Conservation (phyloP, 1,139 yeast species). For the Suhomyces wounanorum region DNA sequence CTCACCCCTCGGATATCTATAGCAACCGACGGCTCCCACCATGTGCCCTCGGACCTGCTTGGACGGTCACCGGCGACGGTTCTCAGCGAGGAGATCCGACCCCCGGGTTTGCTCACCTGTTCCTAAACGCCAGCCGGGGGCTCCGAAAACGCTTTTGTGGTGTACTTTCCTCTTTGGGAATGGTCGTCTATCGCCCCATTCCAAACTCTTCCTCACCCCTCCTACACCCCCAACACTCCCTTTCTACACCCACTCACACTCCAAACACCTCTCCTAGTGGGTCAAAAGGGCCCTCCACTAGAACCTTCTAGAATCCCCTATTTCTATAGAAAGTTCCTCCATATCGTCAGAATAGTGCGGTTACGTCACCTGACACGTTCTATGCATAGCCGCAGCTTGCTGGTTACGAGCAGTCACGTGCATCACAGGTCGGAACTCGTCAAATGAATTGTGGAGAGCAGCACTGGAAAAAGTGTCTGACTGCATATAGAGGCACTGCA, state of each 20-base stretch:
- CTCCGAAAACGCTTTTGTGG: background rate
- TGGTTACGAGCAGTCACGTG: slow-evolving; percentile 1
- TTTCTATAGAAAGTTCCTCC: background rate
- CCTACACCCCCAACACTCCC: background rate
- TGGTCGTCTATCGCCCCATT: background rate
- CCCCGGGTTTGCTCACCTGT: background rate
- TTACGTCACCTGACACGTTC: slow-evolving; percentile 5
- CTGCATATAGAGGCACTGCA: too few relatives aligned
- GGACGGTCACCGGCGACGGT: too few relatives aligned
- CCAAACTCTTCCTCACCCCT: background rate
- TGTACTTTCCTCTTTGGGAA: background rate
- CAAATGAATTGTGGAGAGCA: background rate
- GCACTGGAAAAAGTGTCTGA: too few relatives aligned
- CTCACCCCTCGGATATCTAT: background rate
- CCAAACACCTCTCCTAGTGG: too few relatives aligned
- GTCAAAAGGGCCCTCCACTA: background rate
- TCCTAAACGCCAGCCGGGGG: background rate
- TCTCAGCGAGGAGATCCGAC: background rate
- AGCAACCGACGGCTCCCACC: background rate
- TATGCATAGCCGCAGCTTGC: slow-evolving; percentile 2
- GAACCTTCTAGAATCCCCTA: background rate
- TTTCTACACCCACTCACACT: too few relatives aligned
- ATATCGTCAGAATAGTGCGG: background rate
- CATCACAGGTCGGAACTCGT: background rate
- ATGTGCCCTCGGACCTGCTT: background rate